These are phyloP conservation scores for Exsudoporus frostii DNA, from an alignment of 768 basidiomycete genomes.

Conservation along the genomic window DNA sequence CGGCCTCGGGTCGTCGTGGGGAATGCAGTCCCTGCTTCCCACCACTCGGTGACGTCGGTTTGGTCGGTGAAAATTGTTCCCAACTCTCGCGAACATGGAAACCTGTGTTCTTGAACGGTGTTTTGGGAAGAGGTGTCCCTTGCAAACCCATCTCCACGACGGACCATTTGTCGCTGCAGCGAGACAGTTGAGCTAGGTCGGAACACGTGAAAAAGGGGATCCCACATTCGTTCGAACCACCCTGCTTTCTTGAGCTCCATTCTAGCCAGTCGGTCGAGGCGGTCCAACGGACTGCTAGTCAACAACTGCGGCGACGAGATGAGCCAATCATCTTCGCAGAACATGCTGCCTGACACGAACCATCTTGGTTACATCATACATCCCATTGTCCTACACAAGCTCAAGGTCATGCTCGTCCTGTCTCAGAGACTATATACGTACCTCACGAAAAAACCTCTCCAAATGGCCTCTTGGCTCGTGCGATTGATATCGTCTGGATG, in stretches of 20 bases:
- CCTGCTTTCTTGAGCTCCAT: conserved; percentile 30
- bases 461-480: conserved; percentile 1
- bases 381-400: conserved; percentile 10
- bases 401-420: background rate
- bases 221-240: conserved; percentile 30
- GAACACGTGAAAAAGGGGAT: background rate
- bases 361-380: conserved; percentile 26
- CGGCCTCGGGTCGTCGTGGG: background rate
- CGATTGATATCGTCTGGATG: background rate
- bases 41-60: background rate
- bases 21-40: background rate
- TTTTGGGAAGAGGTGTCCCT: conserved; percentile 1
- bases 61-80: background rate
- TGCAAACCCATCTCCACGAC: conserved; percentile 26
- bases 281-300: conserved; percentile 27
- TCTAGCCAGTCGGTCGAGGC: conserved; percentile 27
- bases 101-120: background rate
- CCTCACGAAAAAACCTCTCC: conserved; percentile 10
- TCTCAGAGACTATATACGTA: background rate
- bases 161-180: conserved; percentile 27
- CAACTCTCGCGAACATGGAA: background rate
- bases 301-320: conserved; percentile 14
- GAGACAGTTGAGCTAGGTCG: background rate
- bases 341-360: conserved; percentile 9
- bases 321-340: conserved; percentile 1